Conservation (phyloP, 2,329 filamentous ascomycete genomes). For the Fusarium multiceps region DNA sequence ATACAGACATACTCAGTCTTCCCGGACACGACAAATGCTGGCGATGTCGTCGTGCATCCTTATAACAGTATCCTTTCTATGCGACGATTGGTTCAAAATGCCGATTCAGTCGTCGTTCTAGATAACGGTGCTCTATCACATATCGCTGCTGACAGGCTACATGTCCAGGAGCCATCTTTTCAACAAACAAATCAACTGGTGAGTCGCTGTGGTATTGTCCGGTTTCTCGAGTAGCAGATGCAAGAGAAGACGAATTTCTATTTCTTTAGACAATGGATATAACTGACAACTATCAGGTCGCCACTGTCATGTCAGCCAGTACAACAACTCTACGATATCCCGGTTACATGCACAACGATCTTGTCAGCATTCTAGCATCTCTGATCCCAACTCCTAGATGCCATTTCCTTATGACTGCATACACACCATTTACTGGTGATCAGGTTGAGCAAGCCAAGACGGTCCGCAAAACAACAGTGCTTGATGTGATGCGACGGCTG, state of each 20-base stretch:
- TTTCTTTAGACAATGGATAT: background rate
- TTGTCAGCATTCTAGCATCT: conserved; percentile 95
- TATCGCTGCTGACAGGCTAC: conserved; percentile 92
- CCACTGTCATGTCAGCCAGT: conserved; percentile 98
- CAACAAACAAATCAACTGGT: conserved; percentile 97
- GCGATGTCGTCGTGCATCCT: conserved; percentile 95
- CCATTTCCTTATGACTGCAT: conserved; percentile 98
- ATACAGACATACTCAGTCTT: conserved; percentile 99
- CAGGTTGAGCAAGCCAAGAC: conserved; percentile 98
- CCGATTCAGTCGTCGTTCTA: conserved; percentile 95
- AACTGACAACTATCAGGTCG: conserved; percentile 65
- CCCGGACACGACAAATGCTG: conserved; percentile 86
- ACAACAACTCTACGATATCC: conserved; percentile 97
- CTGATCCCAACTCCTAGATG: conserved; percentile 96
- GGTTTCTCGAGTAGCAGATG: background rate
- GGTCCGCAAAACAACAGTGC: conserved; percentile 95
- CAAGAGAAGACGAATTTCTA: background rate
- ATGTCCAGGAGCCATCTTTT: conserved; percentile 95
- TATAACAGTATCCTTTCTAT: conserved; percentile 97
- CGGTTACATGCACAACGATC: conserved; percentile 99
- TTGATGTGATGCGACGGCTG: conserved; percentile 96
- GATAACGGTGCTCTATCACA: conserved; percentile 94
- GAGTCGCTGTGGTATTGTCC: conserved; percentile 32
- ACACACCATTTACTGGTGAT: conserved; percentile 96
- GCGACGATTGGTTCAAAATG: conserved; percentile 91